phyloP scores from a whole-genome alignment of 2,329 filamentous ascomycete genomes.

The Aspergillus sp. region DNA sequence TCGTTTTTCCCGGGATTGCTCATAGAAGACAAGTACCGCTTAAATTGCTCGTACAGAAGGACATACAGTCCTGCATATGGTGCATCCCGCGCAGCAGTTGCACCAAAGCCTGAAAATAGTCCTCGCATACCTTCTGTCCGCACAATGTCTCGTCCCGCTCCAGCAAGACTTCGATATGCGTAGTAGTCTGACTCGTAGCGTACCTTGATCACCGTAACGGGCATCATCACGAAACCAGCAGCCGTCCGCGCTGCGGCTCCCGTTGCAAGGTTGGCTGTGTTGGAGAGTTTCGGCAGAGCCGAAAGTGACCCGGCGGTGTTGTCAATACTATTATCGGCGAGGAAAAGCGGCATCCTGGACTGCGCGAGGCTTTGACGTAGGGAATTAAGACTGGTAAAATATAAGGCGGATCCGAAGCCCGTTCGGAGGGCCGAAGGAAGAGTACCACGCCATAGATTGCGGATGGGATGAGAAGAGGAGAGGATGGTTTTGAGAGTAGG shows the following conservation, averaged over 20 bases:
- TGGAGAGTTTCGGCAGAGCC: constrained; percentile 74
- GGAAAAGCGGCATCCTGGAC: constrained; percentile 34
- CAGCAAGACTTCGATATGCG: constrained; percentile 69
- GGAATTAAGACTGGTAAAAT: constrained; percentile 84
- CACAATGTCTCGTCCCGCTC: constrained; percentile 71
- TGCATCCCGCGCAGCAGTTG: constrained; percentile 89
- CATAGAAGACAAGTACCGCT: constrained; percentile 28
- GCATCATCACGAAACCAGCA: constrained; percentile 90
- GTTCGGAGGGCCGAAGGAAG: constrained; percentile 90
- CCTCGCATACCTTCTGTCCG: constrained; percentile 69
- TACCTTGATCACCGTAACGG: constrained; percentile 92
- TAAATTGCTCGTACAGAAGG: constrained; percentile 72
- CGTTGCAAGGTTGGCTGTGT: constrained; percentile 77
- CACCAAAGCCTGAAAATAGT: constrained; percentile 91
- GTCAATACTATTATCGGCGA: constrained; percentile 25
- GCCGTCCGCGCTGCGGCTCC: constrained; percentile 79
- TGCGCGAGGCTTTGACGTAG: constrained; percentile 65
- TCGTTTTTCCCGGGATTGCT: constrained; percentile 12
- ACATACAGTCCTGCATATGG: constrained; percentile 95
- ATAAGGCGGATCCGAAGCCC: constrained; percentile 86
- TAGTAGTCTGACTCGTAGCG: constrained; percentile 90
- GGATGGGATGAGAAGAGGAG: constrained; percentile 60
- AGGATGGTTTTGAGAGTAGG: constrained; percentile 67
- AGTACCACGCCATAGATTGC: constrained; percentile 85
- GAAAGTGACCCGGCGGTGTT: constrained; percentile 49